Percentiles rank a stretch among this genome's conserved stretches.
Conservation (phyloP, 129 eudicot genomes). For the Flaveria sonorensis region DNA sequence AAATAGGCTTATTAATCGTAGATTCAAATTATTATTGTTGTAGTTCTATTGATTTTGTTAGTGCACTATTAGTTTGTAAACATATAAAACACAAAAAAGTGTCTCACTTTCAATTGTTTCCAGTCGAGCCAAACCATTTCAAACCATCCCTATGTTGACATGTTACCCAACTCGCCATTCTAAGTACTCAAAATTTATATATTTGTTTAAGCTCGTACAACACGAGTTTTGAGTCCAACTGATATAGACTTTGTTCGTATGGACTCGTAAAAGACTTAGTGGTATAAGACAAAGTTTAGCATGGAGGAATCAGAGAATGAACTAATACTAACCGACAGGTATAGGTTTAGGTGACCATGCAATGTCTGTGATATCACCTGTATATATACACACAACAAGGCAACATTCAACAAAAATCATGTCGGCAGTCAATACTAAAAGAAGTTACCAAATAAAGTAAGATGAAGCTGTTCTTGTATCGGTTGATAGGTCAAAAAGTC, state of each 20-base stretch:
- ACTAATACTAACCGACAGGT: slow-evolving; percentile 54
- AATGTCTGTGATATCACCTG: slow-evolving; percentile 94
- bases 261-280: background rate
- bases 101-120: background rate
- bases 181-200: background rate
- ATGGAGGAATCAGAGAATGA: background rate
- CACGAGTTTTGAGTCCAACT: slow-evolving; percentile 1
- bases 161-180: background rate
- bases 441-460: slow-evolving; percentile 10
- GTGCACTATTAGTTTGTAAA: too few species aligned
- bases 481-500: too few species aligned
- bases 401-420: slow-evolving; percentile 14
- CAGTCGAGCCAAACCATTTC: background rate
- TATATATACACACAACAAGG: slow-evolving; percentile 17
- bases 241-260: background rate
- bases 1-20: background rate
- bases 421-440: background rate
- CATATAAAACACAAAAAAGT: background rate
- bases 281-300: background rate
- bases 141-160: background rate
- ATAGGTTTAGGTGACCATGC: slow-evolving; percentile 82
- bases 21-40: background rate
- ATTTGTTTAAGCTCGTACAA: background rate
- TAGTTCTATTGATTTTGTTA: background rate
- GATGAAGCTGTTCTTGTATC: too few species aligned